A percentile compares a stretch with the other conserved stretches of the same genome.
Conservation (phyloP, 106 monocot species). For the Dendrobium officinale region DNA sequence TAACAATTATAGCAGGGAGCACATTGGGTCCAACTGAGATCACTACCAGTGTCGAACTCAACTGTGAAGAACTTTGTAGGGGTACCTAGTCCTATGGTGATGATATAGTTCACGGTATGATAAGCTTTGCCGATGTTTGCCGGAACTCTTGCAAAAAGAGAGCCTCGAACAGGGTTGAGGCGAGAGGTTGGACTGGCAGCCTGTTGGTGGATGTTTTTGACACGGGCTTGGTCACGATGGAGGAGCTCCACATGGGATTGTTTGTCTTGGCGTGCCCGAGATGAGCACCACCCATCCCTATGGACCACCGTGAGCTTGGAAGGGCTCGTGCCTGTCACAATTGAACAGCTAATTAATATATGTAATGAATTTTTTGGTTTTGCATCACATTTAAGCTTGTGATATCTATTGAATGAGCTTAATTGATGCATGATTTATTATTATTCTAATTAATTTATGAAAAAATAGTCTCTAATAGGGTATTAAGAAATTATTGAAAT, state of each 20-base stretch:
- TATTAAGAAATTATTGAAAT: no score
- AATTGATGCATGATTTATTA: no score
- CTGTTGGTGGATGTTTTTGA: conserved; percentile 5
- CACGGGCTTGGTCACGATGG: conserved; percentile 8
- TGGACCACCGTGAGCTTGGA: conserved; percentile 12
- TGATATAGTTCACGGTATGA: conserved; percentile 5
- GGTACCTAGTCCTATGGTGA: conserved; percentile 12
- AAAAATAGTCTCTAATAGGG: no score
- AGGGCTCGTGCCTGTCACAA: no score
- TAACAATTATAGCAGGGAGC: conserved; percentile 9
- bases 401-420: no score
- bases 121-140: background rate
- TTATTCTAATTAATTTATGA: no score
- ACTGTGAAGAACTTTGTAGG: background rate
- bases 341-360: no score
- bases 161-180: no score
- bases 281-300: conserved; percentile 15
- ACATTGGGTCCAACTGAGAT: conserved; percentile 16
- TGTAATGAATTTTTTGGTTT: no score
- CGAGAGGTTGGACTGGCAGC: background rate
- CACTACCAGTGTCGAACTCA: conserved; percentile 5
- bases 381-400: no score
- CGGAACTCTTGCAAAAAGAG: background rate
- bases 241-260: conserved; percentile 12
- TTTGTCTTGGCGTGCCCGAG: background rate